Percentiles rank a stretch among this genome's conserved stretches.
Conservation (phyloP, 1,139 yeast species). For the Debaryomyces subglobosus region DNA sequence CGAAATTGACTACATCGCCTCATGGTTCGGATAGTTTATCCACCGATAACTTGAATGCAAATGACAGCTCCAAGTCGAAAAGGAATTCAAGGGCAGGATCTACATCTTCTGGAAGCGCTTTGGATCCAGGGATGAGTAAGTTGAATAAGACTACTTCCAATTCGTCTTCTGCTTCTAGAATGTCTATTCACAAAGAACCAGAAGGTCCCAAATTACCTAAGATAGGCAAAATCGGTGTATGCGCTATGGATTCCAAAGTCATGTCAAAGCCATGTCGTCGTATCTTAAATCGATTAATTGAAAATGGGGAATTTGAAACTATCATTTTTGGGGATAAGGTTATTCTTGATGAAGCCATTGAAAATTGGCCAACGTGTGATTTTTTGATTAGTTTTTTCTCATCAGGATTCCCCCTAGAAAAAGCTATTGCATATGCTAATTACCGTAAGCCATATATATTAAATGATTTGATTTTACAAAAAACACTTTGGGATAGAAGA, state of each 20-base stretch:
- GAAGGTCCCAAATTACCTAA: conserved; percentile 61
- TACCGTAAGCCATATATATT: conserved; percentile 87
- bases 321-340: conserved; percentile 98
- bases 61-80: neutral
- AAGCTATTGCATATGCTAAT: conserved; percentile 89
- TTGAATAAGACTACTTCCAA: conserved; percentile 44
- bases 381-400: conserved; percentile 90
- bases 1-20: conserved; percentile 13
- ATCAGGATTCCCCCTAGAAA: conserved; percentile 94
- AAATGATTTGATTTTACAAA: conserved; percentile 89
- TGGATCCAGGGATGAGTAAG: conserved; percentile 16
- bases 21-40: conserved; percentile 8
- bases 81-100: conserved; percentile 26
- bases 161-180: conserved; percentile 39
- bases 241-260: conserved; percentile 98
- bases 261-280: conserved; percentile 94
- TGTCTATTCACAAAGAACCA: conserved; percentile 46
- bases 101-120: conserved; percentile 21
- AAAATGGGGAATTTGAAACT: conserved; percentile 94
- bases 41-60: conserved; percentile 6
- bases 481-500: conserved; percentile 95
- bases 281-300: conserved; percentile 83
- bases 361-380: conserved; percentile 99
- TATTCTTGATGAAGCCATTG: conserved; percentile 87
- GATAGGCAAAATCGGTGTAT: conserved; percentile 94